phyloP scores from a whole-genome alignment of 371 early-diverging fungal species.

The Fennellomyces sp. region DNA sequence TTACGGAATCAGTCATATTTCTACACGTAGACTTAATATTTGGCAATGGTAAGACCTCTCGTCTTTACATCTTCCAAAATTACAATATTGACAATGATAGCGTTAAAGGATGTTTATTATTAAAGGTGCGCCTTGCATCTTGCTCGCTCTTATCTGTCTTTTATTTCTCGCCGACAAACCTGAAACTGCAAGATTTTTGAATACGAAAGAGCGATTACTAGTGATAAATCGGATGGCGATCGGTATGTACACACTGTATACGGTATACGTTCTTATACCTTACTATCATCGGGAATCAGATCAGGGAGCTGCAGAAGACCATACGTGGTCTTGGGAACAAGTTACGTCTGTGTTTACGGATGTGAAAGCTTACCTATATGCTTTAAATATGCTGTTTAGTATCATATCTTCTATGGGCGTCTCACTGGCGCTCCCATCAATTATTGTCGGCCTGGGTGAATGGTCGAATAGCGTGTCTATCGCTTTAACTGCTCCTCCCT shows the following conservation, averaged over 20 bases:
- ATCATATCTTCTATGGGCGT: slow-evolving; percentile 37
- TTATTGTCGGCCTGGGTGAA: slow-evolving; percentile 32
- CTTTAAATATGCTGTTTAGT: slow-evolving; percentile 27
- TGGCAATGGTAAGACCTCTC: slow-evolving; percentile 49
- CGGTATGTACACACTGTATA: too few species aligned
- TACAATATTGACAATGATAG: not conserved
- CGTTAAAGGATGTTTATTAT: slow-evolving; percentile 58
- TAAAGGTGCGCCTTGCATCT: slow-evolving; percentile 47
- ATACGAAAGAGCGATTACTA: slow-evolving; percentile 46
- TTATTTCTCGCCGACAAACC: slow-evolving; percentile 59
- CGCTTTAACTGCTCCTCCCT: slow-evolving; percentile 38
- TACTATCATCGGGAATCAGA: too few species aligned
- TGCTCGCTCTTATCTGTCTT: slow-evolving; percentile 32
- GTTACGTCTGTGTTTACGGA: slow-evolving; percentile 34
- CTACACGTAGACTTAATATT: slow-evolving; percentile 16
- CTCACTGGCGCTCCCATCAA: slow-evolving; percentile 33
- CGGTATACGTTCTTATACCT: too few species aligned
- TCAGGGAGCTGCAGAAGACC: slow-evolving; percentile 33
- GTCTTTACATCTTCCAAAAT: too few species aligned
- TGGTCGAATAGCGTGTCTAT: slow-evolving; percentile 32
- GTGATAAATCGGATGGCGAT: slow-evolving; percentile 39
- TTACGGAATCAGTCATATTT: slow-evolving; percentile 32
- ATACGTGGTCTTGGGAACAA: slow-evolving; percentile 46
- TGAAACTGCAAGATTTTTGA: slow-evolving; percentile 55
- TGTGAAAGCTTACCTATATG: slow-evolving; percentile 39